Percentiles rank a stretch among this genome's conserved stretches.
These are phyloP conservation scores for Salvia sclarea DNA, from an alignment of 305 asterid genomes.

Conservation along the genomic window DNA sequence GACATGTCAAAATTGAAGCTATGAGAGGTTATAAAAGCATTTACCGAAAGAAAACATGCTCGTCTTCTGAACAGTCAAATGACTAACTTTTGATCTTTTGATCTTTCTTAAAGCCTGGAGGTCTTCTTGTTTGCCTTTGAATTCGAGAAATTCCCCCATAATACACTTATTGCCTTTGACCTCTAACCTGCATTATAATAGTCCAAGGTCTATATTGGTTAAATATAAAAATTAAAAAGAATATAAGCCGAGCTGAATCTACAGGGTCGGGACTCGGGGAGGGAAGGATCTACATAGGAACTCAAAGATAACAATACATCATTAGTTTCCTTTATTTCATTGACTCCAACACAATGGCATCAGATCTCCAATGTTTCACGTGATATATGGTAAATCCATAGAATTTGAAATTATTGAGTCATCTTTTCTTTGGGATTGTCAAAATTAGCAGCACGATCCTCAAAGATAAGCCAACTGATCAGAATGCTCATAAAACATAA, in stretches of 20 bases:
- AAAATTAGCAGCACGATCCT: not conserved
- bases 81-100: slow-evolving; percentile 85
- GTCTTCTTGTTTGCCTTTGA: slow-evolving; percentile 79
- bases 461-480: not conserved
- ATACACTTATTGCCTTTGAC: slow-evolving; percentile 60
- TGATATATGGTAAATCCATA: not conserved
- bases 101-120: slow-evolving; percentile 60
- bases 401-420: not conserved
- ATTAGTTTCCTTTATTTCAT: not conserved
- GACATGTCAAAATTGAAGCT: not conserved
- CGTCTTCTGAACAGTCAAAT: slow-evolving; percentile 55
- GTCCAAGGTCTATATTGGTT: not conserved
- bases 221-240: too few species aligned
- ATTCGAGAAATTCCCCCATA: slow-evolving; percentile 82
- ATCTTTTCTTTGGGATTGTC: not conserved
- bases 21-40: slow-evolving; percentile 22
- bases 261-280: not conserved
- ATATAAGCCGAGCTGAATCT: not conserved
- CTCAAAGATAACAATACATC: slow-evolving; percentile 14
- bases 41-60: slow-evolving; percentile 82
- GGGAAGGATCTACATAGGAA: not conserved
- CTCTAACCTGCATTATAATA: slow-evolving; percentile 63
- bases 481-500: slow-evolving; percentile 1
- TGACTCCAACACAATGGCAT: not conserved
- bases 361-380: slow-evolving; percentile 1